Base-by-base conservation (phyloP, 1,139 yeast species). In the Suhomyces bokatorum region DNA sequence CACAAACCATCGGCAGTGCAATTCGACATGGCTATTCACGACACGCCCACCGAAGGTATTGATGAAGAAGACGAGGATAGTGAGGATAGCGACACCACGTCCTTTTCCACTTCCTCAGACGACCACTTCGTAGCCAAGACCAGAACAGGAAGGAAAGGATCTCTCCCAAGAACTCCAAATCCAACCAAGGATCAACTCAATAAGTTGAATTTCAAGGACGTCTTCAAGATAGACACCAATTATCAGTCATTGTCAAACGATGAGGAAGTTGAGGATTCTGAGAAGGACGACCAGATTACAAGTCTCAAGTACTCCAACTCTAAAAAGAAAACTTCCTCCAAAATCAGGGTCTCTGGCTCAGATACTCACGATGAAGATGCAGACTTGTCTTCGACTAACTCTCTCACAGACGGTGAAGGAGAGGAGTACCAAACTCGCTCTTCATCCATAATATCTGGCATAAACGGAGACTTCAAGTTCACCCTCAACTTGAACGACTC, bases 401-500 rank as follows among this genome's bases (percentile, higher is more conserved):
- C 56, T 2, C 42, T 48, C 27, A 47, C 53, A 10, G 56, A 52
- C 6, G 53, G 44, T 7, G 47, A 47, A 17, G 52, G 52, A n/a
- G 61, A 50, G 17, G 64, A 59, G 35, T 64, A 63, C 46, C 75
- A 67, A 46, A 73, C 78, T 1, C 58, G 78, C 40, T 73, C 76
- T 15, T 67, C 74, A n/a, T 69, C 75, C 4, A 66, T 73, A 3
- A 70, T 72, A 14, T 65, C 70, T 12, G 74, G 74, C 16, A 61
- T 62, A 27, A 71, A 59, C 49, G 74, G 72, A 27, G 75, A 67
- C 46, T 73, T 63, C 51, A 73, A 73, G 48, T 74, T 74, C 47
- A 72, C 76, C 4, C 60, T 74, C 32, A 73, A 69, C 49, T 57
- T 74, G 57, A 70, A 71, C 50, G 78, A 73, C 46, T 70, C 73